Base-by-base conservation (phyloP, 2,329 filamentous ascomycete species). In the Xylariomycetidae sp. region DNA sequence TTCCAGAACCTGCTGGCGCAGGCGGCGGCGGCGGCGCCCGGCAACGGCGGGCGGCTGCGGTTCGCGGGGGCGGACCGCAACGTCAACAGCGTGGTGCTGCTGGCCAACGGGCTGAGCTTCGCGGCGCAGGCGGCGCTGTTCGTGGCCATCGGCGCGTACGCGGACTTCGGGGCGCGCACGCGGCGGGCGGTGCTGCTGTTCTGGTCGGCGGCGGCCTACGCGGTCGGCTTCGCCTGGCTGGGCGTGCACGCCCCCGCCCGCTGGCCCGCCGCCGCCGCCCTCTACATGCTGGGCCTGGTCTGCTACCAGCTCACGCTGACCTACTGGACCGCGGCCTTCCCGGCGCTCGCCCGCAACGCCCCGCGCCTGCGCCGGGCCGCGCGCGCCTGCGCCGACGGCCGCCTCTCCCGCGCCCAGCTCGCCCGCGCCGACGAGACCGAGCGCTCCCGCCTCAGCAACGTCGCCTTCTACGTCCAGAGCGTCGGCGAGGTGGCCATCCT, bases 251-350 rank as follows among this genome's bases (percentile, higher is more conserved):
- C 67, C 0, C 56, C 68, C 12, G 61, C 66, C 3, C 64, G 78
- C 49, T 85, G 80, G 80, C 64, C 70, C 29, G 59, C 68, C 7
- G 80, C 64, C 1, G 66, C 74, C 0, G 79, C 70, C 0, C 53
- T 85, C 12, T 84, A 84, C 51, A 78, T 83, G 35, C 69, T 82
- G 12, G 79, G 78, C 2, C 53, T 82, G 25, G 77, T 84, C 41
- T 70, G 72, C 1, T 83, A 82, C 45, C 78, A 82, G 54, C 71
- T 79, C 3, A 79, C 75, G 0, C 60, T 82, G 30, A 82, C 79
- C 0, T 83, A 82, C 52, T 83, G 78, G 76, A 80, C 76, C 0
- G 77, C 79, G 0, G 76, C 79, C 0, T 65, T 65, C 26, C 61
- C 61, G 1, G 51, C 53, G 7, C 50, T 65, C 14, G 60, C 61